These are phyloP conservation scores for Aspergillus costaricaensis DNA, from an alignment of 2,329 filamentous ascomycete genomes.

Conservation along the genomic window DNA sequence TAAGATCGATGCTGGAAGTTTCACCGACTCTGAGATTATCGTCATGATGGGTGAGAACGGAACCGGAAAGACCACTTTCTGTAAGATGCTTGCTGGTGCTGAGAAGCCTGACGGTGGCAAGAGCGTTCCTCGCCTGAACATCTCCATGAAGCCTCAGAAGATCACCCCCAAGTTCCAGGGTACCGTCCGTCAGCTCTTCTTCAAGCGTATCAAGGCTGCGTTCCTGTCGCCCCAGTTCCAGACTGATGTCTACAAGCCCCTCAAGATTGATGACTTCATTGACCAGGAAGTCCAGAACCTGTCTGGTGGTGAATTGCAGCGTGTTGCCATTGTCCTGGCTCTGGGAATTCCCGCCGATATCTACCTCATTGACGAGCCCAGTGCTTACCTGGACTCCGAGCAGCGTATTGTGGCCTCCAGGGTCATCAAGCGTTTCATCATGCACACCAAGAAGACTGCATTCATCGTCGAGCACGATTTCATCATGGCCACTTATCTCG, in stretches of 20 bases:
- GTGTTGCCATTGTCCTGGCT: constrained; percentile 96
- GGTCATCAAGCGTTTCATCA: constrained; percentile 99
- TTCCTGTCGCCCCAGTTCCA: constrained; percentile 98
- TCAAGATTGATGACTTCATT: constrained; percentile 98
- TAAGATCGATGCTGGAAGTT: constrained; percentile 75
- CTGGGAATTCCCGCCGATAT: constrained; percentile 95
- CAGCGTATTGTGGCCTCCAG: constrained; percentile 96
- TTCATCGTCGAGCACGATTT: constrained; percentile 99
- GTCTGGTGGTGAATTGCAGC: constrained; percentile 98
- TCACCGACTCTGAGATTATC: constrained; percentile 97
- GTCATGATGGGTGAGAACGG: constrained; percentile 99
- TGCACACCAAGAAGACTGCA: constrained; percentile 99
- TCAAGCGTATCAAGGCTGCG: constrained; percentile 98
- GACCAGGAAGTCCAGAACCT: constrained; percentile 99
- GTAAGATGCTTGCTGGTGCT: constrained; percentile 88
- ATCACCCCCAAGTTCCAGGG: constrained; percentile 98
- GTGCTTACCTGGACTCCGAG: constrained; percentile 96
- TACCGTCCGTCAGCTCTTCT: constrained; percentile 95
- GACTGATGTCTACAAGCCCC: constrained; percentile 98
- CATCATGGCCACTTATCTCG: constrained; percentile 84
- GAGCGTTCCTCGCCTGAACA: constrained; percentile 88
- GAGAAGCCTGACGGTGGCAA: constrained; percentile 82
- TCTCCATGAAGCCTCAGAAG: constrained; percentile 99
- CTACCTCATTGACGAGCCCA: constrained; percentile 97
- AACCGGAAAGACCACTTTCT: constrained; percentile 99